Evolutionary conservation across 371 early-diverging fungal species (phyloP).

Genomic region (Apophysomyces variabilis): DNA sequence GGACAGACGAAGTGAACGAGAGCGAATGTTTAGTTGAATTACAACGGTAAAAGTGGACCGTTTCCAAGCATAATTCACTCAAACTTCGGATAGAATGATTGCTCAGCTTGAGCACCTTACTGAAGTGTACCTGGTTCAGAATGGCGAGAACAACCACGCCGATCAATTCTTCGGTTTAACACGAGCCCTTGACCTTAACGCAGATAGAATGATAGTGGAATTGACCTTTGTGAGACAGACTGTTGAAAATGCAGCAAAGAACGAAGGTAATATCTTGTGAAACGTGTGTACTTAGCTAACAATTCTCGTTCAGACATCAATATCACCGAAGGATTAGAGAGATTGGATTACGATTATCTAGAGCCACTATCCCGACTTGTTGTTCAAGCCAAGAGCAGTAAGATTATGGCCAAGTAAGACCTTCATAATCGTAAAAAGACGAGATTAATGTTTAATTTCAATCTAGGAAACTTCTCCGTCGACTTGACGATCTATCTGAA

Average conservation of each 20-base stretch:
- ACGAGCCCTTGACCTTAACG: conserved; percentile 63
- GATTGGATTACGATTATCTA: conserved; percentile 59
- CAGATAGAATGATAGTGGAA: conserved; percentile 70
- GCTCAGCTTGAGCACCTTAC: conserved; percentile 71
- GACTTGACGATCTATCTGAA: conserved; percentile 65
- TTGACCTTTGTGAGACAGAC: conserved; percentile 54
- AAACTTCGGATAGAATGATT: conserved; percentile 47
- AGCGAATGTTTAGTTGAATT: conserved; percentile 63
- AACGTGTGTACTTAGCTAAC: background rate
- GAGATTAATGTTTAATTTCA: background rate
- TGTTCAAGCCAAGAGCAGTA: conserved; percentile 66
- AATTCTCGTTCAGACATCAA: conserved; percentile 20
- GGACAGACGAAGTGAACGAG: conserved; percentile 75
- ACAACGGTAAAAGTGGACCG: conserved; percentile 37
- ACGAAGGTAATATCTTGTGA: conserved; percentile 35
- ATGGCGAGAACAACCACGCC: conserved; percentile 36
- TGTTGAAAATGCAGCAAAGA: conserved; percentile 37
- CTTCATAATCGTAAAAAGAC: no score
- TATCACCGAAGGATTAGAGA: conserved; percentile 51
- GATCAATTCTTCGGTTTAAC: conserved; percentile 64
- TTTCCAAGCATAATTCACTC: background rate
- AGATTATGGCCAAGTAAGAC: conserved; percentile 61
- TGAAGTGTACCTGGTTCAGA: conserved; percentile 57
- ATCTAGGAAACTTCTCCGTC: conserved; percentile 67
- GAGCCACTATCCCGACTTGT: conserved; percentile 60